Evolutionary conservation across 2,329 filamentous ascomycete genomes (phyloP), one percentile per base, ranked within the genome.

Genomic region (Fusarium mundagurra): DNA sequence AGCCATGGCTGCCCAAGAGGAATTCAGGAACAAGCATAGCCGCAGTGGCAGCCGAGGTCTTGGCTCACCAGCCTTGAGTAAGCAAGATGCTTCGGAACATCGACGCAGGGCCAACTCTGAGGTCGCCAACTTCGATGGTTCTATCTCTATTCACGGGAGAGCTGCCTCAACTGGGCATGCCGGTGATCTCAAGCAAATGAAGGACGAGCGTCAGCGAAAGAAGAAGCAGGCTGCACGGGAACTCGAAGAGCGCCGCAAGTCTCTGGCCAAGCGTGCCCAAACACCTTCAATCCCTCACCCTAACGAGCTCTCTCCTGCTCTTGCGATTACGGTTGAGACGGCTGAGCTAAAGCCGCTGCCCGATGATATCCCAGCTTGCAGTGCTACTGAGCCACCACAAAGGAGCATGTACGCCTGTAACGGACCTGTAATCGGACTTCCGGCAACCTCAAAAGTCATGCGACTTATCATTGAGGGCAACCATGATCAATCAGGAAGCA

Each of bases 371-470:
- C 86, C 87, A 5, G 85, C 85, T 33, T 88, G 92, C 61, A 92
- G 91, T 76, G 93, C 92, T 13, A 91, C 90, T 4, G 91, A 93
- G 69, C 89, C 91, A 5, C 87, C 85, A 5, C 83, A 82, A 67
- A 86, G 83, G 70, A 86, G 84, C 80, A 88, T 89, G 81, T 87
- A 87, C 70, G 85, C 85, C 39, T 75, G 80, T 22, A 83, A 79
- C 6, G 87, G 87, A 3, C 85, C 88, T 3, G 87, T 89, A 10
- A 88, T 96, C 59, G 95, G 95, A 1, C 88, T 98, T n/a, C 95
- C 96, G 18, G 94, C 95, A 5, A 98, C 95, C 2, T 95, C 96
- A 38, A 92, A 94, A 84, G 95, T 95, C 3, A 97, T 98, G 95
- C 90, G 93, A 27, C 91, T 97, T 4, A 91, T 94, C 48, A 91